Conservation (phyloP, 345 rosid species). For the Brassica cretica region DNA sequence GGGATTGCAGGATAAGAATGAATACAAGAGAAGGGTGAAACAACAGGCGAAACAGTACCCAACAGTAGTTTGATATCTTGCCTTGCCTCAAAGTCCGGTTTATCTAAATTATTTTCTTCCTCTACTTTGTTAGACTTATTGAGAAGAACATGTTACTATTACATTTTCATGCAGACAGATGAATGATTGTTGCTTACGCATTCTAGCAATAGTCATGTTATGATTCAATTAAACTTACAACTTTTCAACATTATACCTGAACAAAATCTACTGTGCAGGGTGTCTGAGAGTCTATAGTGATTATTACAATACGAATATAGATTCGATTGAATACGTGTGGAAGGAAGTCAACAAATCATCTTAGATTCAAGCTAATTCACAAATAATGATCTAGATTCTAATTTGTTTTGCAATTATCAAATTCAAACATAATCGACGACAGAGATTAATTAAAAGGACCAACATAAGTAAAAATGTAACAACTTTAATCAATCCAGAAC, state of each 20-base stretch:
- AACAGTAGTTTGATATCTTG: slow-evolving; percentile 1
- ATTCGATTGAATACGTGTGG: no score
- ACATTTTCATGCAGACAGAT: background rate
- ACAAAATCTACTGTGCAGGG: background rate
- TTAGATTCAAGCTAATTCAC: background rate
- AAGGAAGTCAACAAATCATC: no score
- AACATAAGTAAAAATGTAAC: background rate
- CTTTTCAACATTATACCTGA: no score
- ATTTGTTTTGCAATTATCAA: background rate
- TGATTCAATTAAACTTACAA: no score
- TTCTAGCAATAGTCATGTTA: background rate
- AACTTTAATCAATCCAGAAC: background rate
- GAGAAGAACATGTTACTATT: background rate
- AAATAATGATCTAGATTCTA: background rate
- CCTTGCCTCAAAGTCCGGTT: background rate
- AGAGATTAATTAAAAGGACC: background rate
- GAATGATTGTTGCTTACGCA: background rate
- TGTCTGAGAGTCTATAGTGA: no score
- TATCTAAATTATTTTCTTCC: background rate
- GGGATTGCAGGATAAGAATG: slow-evolving; percentile 12
- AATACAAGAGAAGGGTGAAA: slow-evolving; percentile 16
- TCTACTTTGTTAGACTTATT: background rate
- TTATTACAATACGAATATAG: no score
- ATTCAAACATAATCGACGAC: background rate
- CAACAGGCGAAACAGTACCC: slow-evolving; percentile 26